Evolutionary conservation across 1,139 yeast genomes (phyloP).

Genomic region (Zygosaccharomyces sapae): DNA sequence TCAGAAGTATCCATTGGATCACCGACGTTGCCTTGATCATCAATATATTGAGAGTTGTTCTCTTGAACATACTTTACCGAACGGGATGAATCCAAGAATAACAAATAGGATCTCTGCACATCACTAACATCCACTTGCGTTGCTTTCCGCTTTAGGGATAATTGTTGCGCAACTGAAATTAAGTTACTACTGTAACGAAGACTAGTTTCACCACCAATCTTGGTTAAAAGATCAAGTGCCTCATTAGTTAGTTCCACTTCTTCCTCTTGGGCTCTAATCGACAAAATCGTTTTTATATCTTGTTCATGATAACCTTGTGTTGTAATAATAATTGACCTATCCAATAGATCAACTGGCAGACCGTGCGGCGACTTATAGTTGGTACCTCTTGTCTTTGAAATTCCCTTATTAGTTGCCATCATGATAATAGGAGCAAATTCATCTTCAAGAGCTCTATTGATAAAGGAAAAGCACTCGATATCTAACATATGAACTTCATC

Average conservation of each 20-base stretch:
- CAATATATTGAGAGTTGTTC: slow-evolving; percentile 62
- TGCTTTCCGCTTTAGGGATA: slow-evolving; percentile 76
- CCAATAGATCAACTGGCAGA: slow-evolving; percentile 87
- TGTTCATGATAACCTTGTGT: slow-evolving; percentile 72
- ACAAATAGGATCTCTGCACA: slow-evolving; percentile 78
- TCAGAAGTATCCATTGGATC: slow-evolving; percentile 36
- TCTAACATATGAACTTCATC: slow-evolving; percentile 99
- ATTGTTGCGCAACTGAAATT: slow-evolving; percentile 82
- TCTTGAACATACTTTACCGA: slow-evolving; percentile 78
- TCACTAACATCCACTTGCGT: slow-evolving; percentile 71
- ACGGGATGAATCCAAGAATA: slow-evolving; percentile 84
- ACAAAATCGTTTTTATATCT: slow-evolving; percentile 78
- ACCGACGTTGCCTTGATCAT: slow-evolving; percentile 60
- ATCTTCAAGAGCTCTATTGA: slow-evolving; percentile 93
- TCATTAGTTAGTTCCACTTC: slow-evolving; percentile 82
- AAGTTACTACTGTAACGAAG: slow-evolving; percentile 92
- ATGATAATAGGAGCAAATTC: slow-evolving; percentile 95
- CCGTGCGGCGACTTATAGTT: slow-evolving; percentile 95
- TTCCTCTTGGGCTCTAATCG: slow-evolving; percentile 93
- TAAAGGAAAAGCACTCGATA: slow-evolving; percentile 91
- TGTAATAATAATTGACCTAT: slow-evolving; percentile 87
- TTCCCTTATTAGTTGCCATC: slow-evolving; percentile 97
- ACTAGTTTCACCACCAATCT: slow-evolving; percentile 89
- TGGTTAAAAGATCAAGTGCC: slow-evolving; percentile 83
- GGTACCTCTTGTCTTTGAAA: slow-evolving; percentile 88